Evolutionary conservation across 306 rosid species (phyloP), one percentile per base, ranked within the genome.

Genomic region (Prinsepia uniflora): DNA sequence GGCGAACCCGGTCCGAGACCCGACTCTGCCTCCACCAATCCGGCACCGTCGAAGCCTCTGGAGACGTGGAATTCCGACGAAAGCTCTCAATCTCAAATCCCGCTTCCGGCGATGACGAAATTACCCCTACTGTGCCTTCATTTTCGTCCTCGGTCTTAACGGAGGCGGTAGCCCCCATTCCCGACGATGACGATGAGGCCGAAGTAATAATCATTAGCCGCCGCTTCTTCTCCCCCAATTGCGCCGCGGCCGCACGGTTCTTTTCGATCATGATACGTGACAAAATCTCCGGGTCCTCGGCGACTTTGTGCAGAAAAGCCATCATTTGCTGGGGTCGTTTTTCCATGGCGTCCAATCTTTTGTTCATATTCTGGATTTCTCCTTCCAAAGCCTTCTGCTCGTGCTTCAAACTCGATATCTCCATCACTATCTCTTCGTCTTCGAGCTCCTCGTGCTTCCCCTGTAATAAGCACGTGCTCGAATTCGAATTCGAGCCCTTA

Each of bases 311-410:
- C 2, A 94, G 84, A 49, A 94, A 87, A 6, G 91, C 79, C 96
- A 91, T 91, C 97, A 94, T 87, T 67, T 91, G 97, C 24, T 85
- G 92, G 0, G 99, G 99, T 9, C 96, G 70, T 65, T 81, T 78
- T 62, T 94, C 99, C 0, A 96, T 86, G 14, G 85, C 82, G 47
- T 91, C 97, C 30, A 94, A 63, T 7, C 99, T 79, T 63, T 77
- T 86, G 61, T 76, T 91, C 96, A 94, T 94, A 4, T 82, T 86
- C 70, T 76, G 75, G 47, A 94, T 53, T 71, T 94, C 96, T 9
- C 76, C 72, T 0, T 91, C 97, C 74, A 94, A 39, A 2, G 75
- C 81, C 43, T 68, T 82, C 77, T 94, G 99, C 47, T 94, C 99
- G 63, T 86, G 78, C 79, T 82, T 91, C 63, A 94, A 58, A 79